Evolutionary conservation across 2,329 filamentous ascomycete species (phyloP).

Genomic region (Colletotrichum sp.): DNA sequence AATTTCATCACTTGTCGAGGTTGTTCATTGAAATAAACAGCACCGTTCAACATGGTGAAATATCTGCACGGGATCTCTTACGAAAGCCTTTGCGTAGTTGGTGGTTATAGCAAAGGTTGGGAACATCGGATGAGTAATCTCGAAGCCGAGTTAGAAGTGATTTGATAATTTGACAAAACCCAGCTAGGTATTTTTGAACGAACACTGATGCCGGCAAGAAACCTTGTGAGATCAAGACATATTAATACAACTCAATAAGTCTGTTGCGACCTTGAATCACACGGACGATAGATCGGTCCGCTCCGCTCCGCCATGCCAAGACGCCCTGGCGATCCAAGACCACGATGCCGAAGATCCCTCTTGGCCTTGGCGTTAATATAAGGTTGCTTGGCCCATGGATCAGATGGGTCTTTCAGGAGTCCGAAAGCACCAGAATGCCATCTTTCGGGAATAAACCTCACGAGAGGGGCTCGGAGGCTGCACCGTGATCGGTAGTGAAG

Average conservation of each 20-base stretch:
- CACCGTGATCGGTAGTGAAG: neutral
- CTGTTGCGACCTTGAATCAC: neutral
- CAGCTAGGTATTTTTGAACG: too few species aligned
- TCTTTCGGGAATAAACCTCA: neutral
- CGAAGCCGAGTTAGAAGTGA: too few species aligned
- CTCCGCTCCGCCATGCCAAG: neutral
- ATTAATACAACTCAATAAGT: neutral
- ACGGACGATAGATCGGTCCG: neutral
- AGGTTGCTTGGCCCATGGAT: constrained; percentile 4
- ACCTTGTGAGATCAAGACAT: neutral
- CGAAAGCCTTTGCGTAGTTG: too few species aligned
- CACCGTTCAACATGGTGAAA: too few species aligned
- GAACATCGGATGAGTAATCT: too few species aligned
- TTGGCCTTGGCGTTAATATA: constrained; percentile 3
- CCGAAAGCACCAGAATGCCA: neutral
- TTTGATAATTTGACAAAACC: too few species aligned
- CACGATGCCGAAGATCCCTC: constrained; percentile 3
- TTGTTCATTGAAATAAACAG: too few species aligned
- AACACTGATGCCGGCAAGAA: too few species aligned
- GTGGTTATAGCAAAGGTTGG: too few species aligned
- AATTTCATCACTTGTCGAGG: too few species aligned
- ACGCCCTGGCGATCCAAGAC: neutral
- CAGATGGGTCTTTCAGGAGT: neutral
- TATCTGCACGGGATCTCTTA: too few species aligned
- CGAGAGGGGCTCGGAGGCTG: neutral